Base-by-base conservation (phyloP, 2,329 filamentous ascomycete species). In the Dissoconium aciculare region DNA sequence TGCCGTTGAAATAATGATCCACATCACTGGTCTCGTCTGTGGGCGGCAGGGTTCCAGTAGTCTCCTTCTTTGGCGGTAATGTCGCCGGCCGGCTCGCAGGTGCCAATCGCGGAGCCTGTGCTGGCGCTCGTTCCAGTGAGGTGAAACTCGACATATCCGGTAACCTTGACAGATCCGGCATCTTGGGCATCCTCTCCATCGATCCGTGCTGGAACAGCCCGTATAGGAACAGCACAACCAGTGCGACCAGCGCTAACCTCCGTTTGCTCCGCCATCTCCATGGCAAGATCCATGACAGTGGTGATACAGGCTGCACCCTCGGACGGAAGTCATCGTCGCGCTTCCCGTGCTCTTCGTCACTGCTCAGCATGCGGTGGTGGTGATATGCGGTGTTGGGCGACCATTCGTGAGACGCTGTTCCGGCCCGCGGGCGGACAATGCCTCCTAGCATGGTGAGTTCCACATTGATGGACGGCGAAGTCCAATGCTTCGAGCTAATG, bases 201-300 rank as follows among this genome's bases (percentile, higher is more conserved):
- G 74, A 73, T 33, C 79, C 67, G 49, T 76, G 69, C 42, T 67
- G 66, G 46, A 77, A 55, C 46, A 82, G 70, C 38, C 80, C 55
- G 49, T 77, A 78, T 13, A 82, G n/a, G n/a, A n/a, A n/a, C n/a
- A n/a, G n/a, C n/a, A n/a, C n/a, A n/a, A n/a, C n/a, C n/a, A n/a
- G n/a, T n/a, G n/a, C n/a, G n/a, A n/a, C n/a, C n/a, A n/a, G n/a
- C n/a, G n/a, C n/a, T n/a, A n/a, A n/a, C n/a, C n/a, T n/a, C n/a
- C n/a, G n/a, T n/a, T n/a, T n/a, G 42, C 58, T 58, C 25, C 64
- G 59, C 50, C 59, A 58, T 34, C 54, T 51, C 36, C 46, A 45
- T 10, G 47, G 44, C 27, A 42, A 34, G 9, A 37, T 30, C 11
- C 32, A 39, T 36, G 37, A 17, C 16, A 54, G 54, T 15, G 46